Percentiles rank a stretch among this genome's conserved stretches.
Conservation (phyloP, 306 rosid species). For the Ormosia semicastrata region DNA sequence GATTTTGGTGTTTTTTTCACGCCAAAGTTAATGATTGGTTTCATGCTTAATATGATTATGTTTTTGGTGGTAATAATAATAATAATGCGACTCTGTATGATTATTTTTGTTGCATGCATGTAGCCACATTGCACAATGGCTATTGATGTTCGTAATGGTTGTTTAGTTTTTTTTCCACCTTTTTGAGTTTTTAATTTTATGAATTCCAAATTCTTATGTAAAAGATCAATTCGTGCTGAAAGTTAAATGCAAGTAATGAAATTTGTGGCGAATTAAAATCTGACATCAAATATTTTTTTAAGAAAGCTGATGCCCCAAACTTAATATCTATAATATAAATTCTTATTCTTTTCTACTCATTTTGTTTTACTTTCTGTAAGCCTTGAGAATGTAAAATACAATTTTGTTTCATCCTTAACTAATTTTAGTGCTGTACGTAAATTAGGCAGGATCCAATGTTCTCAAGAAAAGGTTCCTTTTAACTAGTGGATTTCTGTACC, state of each 20-base stretch:
- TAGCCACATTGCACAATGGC: background rate
- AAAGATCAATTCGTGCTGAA: background rate
- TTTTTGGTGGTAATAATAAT: background rate
- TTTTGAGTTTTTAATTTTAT: conserved; percentile 13
- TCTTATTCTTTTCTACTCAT: background rate
- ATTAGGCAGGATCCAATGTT: conserved; percentile 19
- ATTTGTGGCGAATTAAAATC: background rate
- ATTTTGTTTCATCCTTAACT: background rate
- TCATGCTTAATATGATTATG: conserved; percentile 35
- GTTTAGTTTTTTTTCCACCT: background rate
- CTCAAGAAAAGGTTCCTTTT: background rate
- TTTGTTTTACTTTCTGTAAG: background rate
- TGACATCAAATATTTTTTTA: background rate
- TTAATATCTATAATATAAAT: background rate
- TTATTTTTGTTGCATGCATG: background rate
- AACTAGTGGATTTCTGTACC: conserved; percentile 31
- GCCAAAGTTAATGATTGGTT: conserved; percentile 20
- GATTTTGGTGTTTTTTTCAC: conserved; percentile 25
- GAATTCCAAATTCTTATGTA: background rate
- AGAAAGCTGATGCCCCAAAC: background rate
- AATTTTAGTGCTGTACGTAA: conserved; percentile 9
- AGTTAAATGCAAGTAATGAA: background rate
- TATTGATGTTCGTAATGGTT: background rate
- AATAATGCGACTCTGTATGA: background rate
- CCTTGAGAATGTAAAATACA: background rate